Conservation (phyloP, 2,329 filamentous ascomycete genomes). For the Anthostomella pinea region DNA sequence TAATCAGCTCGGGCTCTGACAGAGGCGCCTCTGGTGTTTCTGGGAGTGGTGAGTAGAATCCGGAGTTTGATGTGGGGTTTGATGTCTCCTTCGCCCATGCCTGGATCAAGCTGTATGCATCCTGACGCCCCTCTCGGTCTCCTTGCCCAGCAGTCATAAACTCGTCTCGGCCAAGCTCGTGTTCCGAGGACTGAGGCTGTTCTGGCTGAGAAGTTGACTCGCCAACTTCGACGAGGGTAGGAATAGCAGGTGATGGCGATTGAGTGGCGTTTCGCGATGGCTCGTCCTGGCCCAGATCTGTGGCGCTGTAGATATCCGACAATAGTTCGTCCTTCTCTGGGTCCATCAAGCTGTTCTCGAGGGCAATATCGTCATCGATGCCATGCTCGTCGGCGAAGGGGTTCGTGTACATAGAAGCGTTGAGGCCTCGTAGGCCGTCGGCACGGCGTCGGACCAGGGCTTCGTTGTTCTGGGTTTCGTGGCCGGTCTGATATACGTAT, state of each 20-base stretch:
- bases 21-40: constrained; percentile 46
- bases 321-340: constrained; percentile 46
- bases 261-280: constrained; percentile 15
- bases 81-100: constrained; percentile 61
- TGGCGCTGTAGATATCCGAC: constrained; percentile 58
- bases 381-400: constrained; percentile 58
- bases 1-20: constrained; percentile 52
- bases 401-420: constrained; percentile 50
- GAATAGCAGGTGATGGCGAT: constrained; percentile 21
- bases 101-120: constrained; percentile 60
- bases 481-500: constrained; percentile 56
- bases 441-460: constrained; percentile 50
- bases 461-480: constrained; percentile 42
- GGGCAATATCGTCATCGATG: constrained; percentile 46
- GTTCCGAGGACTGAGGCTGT: constrained; percentile 34
- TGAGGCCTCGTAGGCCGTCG: constrained; percentile 45
- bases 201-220: constrained; percentile 11
- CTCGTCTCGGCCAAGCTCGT: constrained; percentile 42
- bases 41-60: constrained; percentile 61
- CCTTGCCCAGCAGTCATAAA: constrained; percentile 53
- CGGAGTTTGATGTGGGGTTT: constrained; percentile 44
- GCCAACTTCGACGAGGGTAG: constrained; percentile 35
- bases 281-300: constrained; percentile 38
- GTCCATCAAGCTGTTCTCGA: constrained; percentile 41
- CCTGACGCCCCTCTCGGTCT: constrained; percentile 29